These are phyloP conservation scores for Globisporangium emineosum DNA, from an alignment of 352 stramenopile species.

Conservation along the genomic window DNA sequence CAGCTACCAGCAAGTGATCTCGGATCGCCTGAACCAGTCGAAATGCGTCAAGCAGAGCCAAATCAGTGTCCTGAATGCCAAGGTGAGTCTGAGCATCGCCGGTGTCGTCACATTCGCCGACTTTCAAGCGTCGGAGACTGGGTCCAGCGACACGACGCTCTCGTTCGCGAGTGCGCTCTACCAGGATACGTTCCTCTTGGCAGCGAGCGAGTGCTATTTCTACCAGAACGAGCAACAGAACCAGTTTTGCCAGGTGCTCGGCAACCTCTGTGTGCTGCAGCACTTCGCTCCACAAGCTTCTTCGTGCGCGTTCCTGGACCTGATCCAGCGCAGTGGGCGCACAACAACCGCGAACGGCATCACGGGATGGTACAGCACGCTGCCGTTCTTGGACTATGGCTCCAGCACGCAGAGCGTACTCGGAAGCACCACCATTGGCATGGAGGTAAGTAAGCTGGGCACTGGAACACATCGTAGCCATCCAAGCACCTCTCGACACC, in stretches of 20 bases:
- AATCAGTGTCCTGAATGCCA: conserved; percentile 47
- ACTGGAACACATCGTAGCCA: too few relatives aligned
- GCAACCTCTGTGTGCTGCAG: conserved; percentile 93
- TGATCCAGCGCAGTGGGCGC: conserved; percentile 62
- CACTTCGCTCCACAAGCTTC: conserved; percentile 66
- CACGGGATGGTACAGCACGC: conserved; percentile 62
- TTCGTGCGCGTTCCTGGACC: conserved; percentile 74
- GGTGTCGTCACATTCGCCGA: conserved; percentile 38
- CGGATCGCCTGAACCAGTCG: conserved; percentile 26
- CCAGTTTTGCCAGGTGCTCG: conserved; percentile 83
- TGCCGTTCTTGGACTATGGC: conserved; percentile 90
- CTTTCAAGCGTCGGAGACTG: conserved; percentile 36
- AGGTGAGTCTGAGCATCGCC: conserved; percentile 36
- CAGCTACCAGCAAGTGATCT: conserved; percentile 55
- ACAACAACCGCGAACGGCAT: conserved; percentile 42
- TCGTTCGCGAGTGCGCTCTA: conserved; percentile 60
- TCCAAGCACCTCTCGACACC: too few relatives aligned
- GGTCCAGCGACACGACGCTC: conserved; percentile 25
- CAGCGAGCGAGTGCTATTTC: conserved; percentile 85
- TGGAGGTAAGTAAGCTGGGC: conserved; percentile 57
- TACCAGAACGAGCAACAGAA: conserved; percentile 68
- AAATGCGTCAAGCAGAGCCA: conserved; percentile 48
- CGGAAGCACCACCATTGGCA: conserved; percentile 63
- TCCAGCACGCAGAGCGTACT: conserved; percentile 55
- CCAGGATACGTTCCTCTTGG: conserved; percentile 73